phyloP scores from a whole-genome alignment of 768 basidiomycete genomes.

The Tubosaeta sp. region DNA sequence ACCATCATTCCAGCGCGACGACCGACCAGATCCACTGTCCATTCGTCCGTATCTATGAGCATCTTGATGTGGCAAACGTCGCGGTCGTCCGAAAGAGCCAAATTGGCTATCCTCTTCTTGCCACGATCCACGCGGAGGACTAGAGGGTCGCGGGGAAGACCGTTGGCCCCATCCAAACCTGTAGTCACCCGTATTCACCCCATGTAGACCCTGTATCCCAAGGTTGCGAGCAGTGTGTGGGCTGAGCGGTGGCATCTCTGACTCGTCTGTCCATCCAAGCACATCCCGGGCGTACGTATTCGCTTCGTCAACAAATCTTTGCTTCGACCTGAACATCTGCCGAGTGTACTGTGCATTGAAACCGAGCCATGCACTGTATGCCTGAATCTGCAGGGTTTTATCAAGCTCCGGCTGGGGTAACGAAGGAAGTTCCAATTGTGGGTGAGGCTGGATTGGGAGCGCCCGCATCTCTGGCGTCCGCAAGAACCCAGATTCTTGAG shows the following conservation, averaged over 20 bases:
- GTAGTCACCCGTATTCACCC: conserved; percentile 17
- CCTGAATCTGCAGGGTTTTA: conserved; percentile 41
- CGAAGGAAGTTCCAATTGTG: conserved; percentile 26
- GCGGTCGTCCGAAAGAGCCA: conserved; percentile 1
- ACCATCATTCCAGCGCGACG: conserved; percentile 1
- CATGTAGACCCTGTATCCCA: conserved; percentile 38
- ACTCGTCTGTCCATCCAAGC: conserved; percentile 36
- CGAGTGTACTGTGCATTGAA: conserved; percentile 47
- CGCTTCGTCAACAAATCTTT: conserved; percentile 37
- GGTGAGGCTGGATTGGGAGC: conserved; percentile 37
- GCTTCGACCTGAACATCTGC: conserved; percentile 35
- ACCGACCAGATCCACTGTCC: conserved; percentile 4
- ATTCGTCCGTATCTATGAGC: conserved; percentile 2
- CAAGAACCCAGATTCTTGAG: conserved; percentile 49
- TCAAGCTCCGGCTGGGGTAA: conserved; percentile 26
- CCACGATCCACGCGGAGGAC: conserved; percentile 11
- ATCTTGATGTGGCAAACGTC: conserved; percentile 3
- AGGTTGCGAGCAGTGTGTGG: conserved; percentile 48
- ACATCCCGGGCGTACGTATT: conserved; percentile 34
- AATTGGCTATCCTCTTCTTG: not conserved
- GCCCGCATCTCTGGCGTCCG: conserved; percentile 33
- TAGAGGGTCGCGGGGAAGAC: conserved; percentile 3
- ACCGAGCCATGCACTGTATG: conserved; percentile 54
- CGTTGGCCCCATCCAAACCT: conserved; percentile 1
- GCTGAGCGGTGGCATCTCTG: conserved; percentile 34